Percentiles rank a stretch among this genome's conserved stretches.
phyloP scores from a whole-genome alignment of 805 yeast species.

The Schwanniomyces pseudopolymorphus region DNA sequence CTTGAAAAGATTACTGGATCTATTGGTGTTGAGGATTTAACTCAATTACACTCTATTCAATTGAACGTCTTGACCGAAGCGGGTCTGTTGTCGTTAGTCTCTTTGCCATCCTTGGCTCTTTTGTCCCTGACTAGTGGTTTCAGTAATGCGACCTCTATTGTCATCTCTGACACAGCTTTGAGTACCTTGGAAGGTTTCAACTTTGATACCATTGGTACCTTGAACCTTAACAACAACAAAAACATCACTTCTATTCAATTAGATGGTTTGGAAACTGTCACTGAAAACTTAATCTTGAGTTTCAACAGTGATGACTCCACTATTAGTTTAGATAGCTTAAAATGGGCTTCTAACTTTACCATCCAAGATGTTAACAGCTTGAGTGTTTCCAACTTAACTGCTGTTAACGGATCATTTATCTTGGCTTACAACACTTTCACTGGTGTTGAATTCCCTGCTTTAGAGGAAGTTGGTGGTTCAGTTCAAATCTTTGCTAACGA shows the following conservation, averaged over 20 bases:
- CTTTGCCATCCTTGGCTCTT: slow-evolving; percentile 41
- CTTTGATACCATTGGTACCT: slow-evolving; percentile 29
- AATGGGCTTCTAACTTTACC: slow-evolving; percentile 45
- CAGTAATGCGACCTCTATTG: slow-evolving; percentile 30
- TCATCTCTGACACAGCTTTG: slow-evolving; percentile 43
- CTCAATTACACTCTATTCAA: slow-evolving; percentile 39
- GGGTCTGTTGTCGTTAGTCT: slow-evolving; percentile 31
- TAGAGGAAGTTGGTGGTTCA: slow-evolving; percentile 38
- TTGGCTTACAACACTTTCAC: slow-evolving; percentile 42
- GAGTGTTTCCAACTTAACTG: slow-evolving; percentile 29
- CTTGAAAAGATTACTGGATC: slow-evolving; percentile 36
- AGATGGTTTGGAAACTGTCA: slow-evolving; percentile 28
- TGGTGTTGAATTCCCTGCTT: slow-evolving; percentile 24
- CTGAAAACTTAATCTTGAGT: slow-evolving; percentile 35
- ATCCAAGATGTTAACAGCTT: slow-evolving; percentile 39
- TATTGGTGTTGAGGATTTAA: slow-evolving; percentile 33
- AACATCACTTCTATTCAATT: slow-evolving; percentile 38
- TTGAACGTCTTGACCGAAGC: slow-evolving; percentile 29
- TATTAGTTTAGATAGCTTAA: slow-evolving; percentile 32
- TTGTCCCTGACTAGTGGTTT: slow-evolving; percentile 38
- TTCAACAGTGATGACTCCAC: slow-evolving; percentile 40
- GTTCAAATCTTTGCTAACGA: slow-evolving; percentile 43
- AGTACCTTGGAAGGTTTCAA: slow-evolving; percentile 32
- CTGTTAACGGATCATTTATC: slow-evolving; percentile 40
- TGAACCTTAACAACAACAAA: slow-evolving; percentile 45